A percentile compares a stretch with the other conserved stretches of the same genome.
Evolutionary conservation across 306 rosid genomes (phyloP).

Genomic region (Quercus aquifolioides): DNA sequence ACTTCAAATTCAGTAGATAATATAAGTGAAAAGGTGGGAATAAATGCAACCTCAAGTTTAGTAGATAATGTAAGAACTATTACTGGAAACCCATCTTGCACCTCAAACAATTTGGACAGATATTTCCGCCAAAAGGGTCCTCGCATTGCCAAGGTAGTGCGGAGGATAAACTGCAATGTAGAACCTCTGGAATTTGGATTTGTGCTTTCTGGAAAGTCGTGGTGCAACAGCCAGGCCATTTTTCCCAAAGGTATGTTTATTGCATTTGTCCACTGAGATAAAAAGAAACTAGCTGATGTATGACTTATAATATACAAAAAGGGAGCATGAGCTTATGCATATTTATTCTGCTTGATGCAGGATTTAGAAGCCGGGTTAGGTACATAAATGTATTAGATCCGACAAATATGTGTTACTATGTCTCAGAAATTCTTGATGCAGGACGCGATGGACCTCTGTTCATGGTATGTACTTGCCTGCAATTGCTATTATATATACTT

Average conservation of each 20-base stretch:
- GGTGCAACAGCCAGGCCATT: constrained; percentile 92
- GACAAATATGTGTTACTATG: constrained; percentile 60
- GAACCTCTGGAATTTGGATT: constrained; percentile 88
- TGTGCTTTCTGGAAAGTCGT: constrained; percentile 81
- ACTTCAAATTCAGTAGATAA: constrained; percentile 46
- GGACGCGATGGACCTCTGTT: constrained; percentile 78
- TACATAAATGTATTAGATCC: constrained; percentile 83
- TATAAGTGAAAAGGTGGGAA: constrained; percentile 17
- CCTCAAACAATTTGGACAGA: constrained; percentile 57
- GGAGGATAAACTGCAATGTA: constrained; percentile 90
- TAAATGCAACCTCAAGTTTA: constrained; percentile 31
- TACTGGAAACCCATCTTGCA: constrained; percentile 48
- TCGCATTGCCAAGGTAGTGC: constrained; percentile 92
- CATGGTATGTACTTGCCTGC: constrained; percentile 60
- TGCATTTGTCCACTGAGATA: constrained; percentile 6
- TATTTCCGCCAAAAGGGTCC: constrained; percentile 85
- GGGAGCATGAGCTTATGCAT: constrained; percentile 26
- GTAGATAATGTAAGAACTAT: constrained; percentile 45
- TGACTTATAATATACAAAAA: background rate
- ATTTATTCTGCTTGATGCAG: constrained; percentile 53
- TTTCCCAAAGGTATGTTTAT: constrained; percentile 75
- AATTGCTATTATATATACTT: background rate
- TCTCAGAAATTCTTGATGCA: constrained; percentile 89
- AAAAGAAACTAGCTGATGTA: constrained; percentile 14
- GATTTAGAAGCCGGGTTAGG: constrained; percentile 86